These are phyloP conservation scores for Stentor roeselii DNA, from an alignment of 73 alveolate genomes.

Conservation along the genomic window DNA sequence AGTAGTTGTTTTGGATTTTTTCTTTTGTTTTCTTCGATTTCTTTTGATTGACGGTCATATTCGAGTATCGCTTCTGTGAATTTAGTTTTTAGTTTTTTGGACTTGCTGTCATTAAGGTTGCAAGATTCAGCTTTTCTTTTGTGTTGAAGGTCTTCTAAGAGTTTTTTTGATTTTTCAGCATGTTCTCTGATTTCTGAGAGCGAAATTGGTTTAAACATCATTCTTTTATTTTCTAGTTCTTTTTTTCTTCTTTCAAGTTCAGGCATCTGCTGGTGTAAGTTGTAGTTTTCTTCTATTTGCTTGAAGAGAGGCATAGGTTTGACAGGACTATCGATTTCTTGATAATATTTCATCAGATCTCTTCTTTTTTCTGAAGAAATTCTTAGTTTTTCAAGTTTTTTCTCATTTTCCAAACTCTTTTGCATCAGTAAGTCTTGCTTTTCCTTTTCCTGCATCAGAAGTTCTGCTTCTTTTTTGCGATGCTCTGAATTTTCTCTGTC, in stretches of 20 bases:
- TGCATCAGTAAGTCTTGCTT: background rate
- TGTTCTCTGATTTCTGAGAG: constrained; percentile 18
- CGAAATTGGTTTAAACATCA: background rate
- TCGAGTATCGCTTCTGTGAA: background rate
- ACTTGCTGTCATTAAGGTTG: background rate
- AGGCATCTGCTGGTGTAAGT: constrained; percentile 12
- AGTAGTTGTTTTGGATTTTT: background rate
- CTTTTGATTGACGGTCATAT: background rate
- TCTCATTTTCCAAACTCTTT: background rate
- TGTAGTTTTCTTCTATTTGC: background rate
- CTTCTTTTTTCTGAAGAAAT: background rate
- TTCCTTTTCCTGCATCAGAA: background rate
- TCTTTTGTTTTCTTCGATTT: background rate
- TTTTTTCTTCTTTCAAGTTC: constrained; percentile 24
- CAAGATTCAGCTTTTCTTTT: background rate
- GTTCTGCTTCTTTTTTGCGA: background rate
- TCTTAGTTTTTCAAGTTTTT: background rate
- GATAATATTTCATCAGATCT: background rate
- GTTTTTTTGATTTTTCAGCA: background rate
- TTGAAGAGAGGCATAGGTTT: background rate
- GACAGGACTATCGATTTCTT: background rate
- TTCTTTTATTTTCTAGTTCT: constrained; percentile 20
- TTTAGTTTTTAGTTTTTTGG: background rate
- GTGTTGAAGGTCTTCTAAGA: background rate
- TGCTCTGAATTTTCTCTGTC: background rate